phyloP scores from a whole-genome alignment of 2,329 filamentous ascomycete genomes.

The Fusarium burgessii region DNA sequence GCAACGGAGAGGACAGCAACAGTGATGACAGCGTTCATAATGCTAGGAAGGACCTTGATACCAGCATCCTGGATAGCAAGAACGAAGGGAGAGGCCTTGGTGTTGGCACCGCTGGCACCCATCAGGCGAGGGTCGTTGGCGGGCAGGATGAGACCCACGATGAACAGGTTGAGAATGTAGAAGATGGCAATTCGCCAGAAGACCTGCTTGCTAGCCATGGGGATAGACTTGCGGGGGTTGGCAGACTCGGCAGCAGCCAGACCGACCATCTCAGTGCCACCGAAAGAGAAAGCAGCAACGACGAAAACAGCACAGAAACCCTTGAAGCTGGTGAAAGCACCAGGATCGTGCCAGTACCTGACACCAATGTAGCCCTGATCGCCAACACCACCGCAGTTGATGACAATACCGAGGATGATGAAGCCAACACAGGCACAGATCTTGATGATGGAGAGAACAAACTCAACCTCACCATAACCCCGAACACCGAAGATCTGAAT shows the following conservation, averaged over 20 bases:
- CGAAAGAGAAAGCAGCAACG: conserved; percentile 78
- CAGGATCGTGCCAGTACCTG: conserved; percentile 80
- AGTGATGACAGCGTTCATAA: conserved; percentile 95
- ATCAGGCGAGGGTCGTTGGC: conserved; percentile 76
- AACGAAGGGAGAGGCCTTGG: conserved; percentile 88
- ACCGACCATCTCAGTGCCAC: conserved; percentile 81
- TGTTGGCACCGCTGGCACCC: conserved; percentile 67
- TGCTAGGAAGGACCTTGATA: conserved; percentile 82
- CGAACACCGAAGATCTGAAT: conserved; percentile 92
- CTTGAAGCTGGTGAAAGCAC: conserved; percentile 86
- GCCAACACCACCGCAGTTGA: conserved; percentile 84
- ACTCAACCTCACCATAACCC: conserved; percentile 91
- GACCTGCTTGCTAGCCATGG: conserved; percentile 90
- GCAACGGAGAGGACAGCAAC: conserved; percentile 91
- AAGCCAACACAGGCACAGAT: conserved; percentile 71
- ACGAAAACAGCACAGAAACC: conserved; percentile 82
- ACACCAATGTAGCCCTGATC: conserved; percentile 82
- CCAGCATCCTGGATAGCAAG: conserved; percentile 89
- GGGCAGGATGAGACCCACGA: conserved; percentile 86
- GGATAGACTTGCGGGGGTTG: conserved; percentile 82
- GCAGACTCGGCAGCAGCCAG: conserved; percentile 81
- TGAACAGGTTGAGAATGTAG: conserved; percentile 84
- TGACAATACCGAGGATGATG: conserved; percentile 85
- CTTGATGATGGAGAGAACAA: conserved; percentile 87
- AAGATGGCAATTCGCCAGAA: conserved; percentile 96